Evolutionary conservation across 495 filamentous ascomycete genomes (phyloP).

Genomic region (Cercophora samala): DNA sequence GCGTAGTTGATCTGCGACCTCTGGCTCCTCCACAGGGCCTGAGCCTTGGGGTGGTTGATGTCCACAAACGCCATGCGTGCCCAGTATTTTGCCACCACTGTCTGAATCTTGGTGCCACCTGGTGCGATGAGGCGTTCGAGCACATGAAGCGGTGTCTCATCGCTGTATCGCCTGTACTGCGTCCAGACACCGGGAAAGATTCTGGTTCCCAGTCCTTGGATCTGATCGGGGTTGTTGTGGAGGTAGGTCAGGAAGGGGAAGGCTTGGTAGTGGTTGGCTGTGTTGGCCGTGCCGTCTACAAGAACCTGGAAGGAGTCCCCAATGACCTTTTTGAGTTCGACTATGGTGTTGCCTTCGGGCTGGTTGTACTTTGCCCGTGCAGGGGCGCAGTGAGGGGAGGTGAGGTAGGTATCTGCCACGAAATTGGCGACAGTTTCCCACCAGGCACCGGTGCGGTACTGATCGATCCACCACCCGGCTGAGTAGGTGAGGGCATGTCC

Average conservation of each 20-base stretch:
- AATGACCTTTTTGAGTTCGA: constrained; percentile 44
- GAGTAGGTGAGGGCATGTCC: constrained; percentile 45
- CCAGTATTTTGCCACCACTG: constrained; percentile 45
- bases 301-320: constrained; percentile 43
- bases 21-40: constrained; percentile 32
- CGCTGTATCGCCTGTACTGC: constrained; percentile 41
- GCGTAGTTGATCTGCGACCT: constrained; percentile 38
- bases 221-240: constrained; percentile 43
- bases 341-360: constrained; percentile 35
- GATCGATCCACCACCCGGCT: constrained; percentile 43
- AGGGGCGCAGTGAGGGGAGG: constrained; percentile 33
- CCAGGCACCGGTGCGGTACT: constrained; percentile 44
- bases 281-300: constrained; percentile 39
- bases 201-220: constrained; percentile 35
- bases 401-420: constrained; percentile 46
- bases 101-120: constrained; percentile 31
- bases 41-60: constrained; percentile 40
- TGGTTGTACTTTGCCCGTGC: constrained; percentile 33
- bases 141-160: constrained; percentile 45
- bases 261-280: constrained; percentile 35
- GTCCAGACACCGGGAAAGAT: constrained; percentile 41
- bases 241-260: constrained; percentile 45
- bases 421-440: constrained; percentile 48
- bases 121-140: constrained; percentile 35
- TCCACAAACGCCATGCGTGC: constrained; percentile 48